Percentiles rank a stretch among this genome's conserved stretches.
These are phyloP conservation scores for Cruciata laevipes DNA, from an alignment of 257 asterid genomes.

Conservation along the genomic window DNA sequence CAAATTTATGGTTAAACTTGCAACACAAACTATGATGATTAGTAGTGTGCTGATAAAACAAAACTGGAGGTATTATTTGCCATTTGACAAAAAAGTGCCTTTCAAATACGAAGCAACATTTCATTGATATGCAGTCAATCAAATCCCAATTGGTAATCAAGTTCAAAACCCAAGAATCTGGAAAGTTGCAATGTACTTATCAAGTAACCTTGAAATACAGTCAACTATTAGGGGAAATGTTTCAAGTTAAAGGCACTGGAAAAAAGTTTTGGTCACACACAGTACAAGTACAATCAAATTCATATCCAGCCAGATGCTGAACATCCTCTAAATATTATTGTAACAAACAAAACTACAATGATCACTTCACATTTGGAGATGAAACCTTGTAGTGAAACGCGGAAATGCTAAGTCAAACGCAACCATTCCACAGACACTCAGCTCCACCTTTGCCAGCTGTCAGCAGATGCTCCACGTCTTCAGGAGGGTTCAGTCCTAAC, in stretches of 20 bases:
- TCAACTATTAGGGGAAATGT: neutral
- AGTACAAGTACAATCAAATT: neutral
- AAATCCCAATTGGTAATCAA: too few relatives aligned
- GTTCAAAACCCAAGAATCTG: neutral
- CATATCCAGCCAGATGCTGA: constrained; percentile 7
- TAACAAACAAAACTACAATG: neutral
- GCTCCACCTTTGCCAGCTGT: constrained; percentile 26
- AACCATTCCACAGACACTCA: constrained; percentile 70
- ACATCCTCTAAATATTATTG: neutral
- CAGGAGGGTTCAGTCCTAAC: constrained; percentile 59
- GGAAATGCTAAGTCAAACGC: constrained; percentile 32
- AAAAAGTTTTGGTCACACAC: neutral
- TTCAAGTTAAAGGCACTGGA: neutral
- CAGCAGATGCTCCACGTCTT: constrained; percentile 39
- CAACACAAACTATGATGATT: too few relatives aligned
- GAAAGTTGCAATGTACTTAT: neutral
- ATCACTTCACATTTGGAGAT: neutral
- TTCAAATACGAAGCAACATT: too few relatives aligned
- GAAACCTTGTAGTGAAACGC: neutral
- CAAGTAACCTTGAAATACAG: neutral
- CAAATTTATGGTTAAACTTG: too few relatives aligned
- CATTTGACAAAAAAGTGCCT: too few relatives aligned
- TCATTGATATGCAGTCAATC: too few relatives aligned
- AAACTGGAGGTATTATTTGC: too few relatives aligned
- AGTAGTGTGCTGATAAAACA: too few relatives aligned